These are phyloP conservation scores for Heliamphora pulchella DNA, from an alignment of 179 eudicot species.

Conservation along the genomic window DNA sequence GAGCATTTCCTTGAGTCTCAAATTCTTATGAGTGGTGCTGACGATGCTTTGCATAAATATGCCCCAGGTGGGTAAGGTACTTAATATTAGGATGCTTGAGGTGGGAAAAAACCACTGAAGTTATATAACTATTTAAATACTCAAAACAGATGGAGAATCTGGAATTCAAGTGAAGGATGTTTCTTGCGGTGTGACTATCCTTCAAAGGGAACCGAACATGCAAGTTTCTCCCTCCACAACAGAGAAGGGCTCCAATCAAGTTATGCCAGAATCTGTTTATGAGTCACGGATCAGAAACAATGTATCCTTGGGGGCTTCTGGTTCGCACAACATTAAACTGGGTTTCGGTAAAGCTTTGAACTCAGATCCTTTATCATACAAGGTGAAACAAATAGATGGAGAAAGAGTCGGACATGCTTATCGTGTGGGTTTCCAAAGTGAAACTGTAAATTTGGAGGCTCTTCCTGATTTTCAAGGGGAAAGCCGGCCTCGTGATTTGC, in stretches of 20 bases:
- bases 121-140: slow-evolving; percentile 2
- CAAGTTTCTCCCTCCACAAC: slow-evolving; percentile 33
- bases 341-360: slow-evolving; percentile 15
- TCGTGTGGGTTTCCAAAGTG: slow-evolving; percentile 16
- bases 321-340: slow-evolving; percentile 9
- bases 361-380: slow-evolving; percentile 20
- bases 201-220: slow-evolving; percentile 28
- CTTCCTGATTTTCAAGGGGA: slow-evolving; percentile 56
- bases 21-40: slow-evolving; percentile 30
- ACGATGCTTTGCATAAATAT: slow-evolving; percentile 39
- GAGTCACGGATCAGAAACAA: slow-evolving; percentile 16
- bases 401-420: slow-evolving; percentile 17
- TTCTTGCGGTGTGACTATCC: slow-evolving; percentile 31
- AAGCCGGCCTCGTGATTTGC: slow-evolving; percentile 37
- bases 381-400: slow-evolving; percentile 17
- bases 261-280: slow-evolving; percentile 22
- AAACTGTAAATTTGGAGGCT: slow-evolving; percentile 20
- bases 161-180: slow-evolving; percentile 53
- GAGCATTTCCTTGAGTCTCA: slow-evolving; percentile 52
- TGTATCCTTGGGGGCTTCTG: slow-evolving; percentile 12
- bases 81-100: background rate
- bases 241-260: slow-evolving; percentile 36
- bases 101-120: background rate
- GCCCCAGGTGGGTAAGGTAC: slow-evolving; percentile 50
- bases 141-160: slow-evolving; percentile 60